phyloP scores from a whole-genome alignment of 176 grass and related monocot genomes.

The Pharus latifolius region DNA sequence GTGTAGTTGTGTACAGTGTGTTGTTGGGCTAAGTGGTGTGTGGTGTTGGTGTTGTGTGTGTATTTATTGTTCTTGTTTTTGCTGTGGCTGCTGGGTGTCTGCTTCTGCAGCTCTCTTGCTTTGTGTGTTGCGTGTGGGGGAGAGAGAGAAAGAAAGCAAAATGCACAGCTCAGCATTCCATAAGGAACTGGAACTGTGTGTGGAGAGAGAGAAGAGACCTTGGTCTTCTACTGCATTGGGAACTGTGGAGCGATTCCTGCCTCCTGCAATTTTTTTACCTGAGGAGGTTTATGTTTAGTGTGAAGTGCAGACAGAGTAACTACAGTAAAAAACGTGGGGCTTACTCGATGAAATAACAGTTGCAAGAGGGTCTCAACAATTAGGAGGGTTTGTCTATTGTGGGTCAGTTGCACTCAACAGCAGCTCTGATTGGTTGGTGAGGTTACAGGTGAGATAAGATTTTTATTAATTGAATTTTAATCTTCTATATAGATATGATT shows the following conservation, averaged over 20 bases:
- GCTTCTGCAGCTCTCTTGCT: neutral
- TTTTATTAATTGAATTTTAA: no score
- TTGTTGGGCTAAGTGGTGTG: neutral
- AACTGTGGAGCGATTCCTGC: neutral
- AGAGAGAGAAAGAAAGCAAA: neutral
- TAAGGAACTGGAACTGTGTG: neutral
- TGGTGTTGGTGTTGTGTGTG: neutral
- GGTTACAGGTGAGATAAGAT: no score
- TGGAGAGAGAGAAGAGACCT: neutral
- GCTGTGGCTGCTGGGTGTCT: neutral
- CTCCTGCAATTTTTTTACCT: neutral
- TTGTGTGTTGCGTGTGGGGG: neutral
- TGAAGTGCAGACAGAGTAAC: no score
- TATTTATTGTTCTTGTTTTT: neutral
- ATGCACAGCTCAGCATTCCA: neutral
- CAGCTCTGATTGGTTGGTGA: no score
- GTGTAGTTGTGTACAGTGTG: neutral
- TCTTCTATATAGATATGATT: no score
- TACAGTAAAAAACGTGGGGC: no score
- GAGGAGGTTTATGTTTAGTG: no score
- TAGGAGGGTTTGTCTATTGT: no score
- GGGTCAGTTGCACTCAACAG: no score
- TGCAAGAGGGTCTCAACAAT: no score
- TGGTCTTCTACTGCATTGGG: neutral
- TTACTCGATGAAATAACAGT: no score